Evolutionary conservation across 192 early-diverging fungal species (phyloP), one percentile per base, ranked within the genome.

Genomic region (Linnemannia elongata): DNA sequence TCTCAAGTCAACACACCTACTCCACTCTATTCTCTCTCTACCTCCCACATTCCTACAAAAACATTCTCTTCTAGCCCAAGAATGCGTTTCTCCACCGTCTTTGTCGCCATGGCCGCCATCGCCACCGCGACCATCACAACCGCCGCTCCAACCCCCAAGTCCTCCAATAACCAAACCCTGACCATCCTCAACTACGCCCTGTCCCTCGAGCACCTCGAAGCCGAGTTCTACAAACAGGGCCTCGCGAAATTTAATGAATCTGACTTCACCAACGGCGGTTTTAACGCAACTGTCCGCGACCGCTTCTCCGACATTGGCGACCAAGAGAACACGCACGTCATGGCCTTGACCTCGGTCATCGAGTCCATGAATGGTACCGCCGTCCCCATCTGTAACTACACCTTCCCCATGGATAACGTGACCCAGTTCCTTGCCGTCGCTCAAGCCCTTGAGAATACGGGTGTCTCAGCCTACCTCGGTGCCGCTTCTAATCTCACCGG

Each of bases 391-490:
- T 85, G 82, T 69, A 70, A 72, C 15, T 79, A 76, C 77, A 72
- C 52, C 10, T 76, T 85, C 74, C 82, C 83, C 0, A 55, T 92
- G 52, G 76, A 84, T 63, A 88, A 84, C 35, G 79, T 92, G 35
- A 69, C 76, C 52, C 75, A 73, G 41, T 92, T 92, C 78, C 22
- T 92, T n/a, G 87, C 90, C 17, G 80, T 85, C 44, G 92, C 91
- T n/a, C 82, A 82, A n/a, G 80, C 84, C 30, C 77, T 94, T 18
- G 91, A 94, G 77, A 82, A 78, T 8, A 90, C 88, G 3, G 93
- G 92, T 72, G 89, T 89, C 41, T 79, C 77, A 3, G 93, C 92
- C 38, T 93, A 93, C 85, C 68, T 78, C 44, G 92, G 93, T 18
- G 90, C 86, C 10, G 73, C 55, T 6, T 33, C 73, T 1, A 35